Base-by-base conservation (phyloP, 345 rosid genomes). In the Clarkia xantiana region DNA sequence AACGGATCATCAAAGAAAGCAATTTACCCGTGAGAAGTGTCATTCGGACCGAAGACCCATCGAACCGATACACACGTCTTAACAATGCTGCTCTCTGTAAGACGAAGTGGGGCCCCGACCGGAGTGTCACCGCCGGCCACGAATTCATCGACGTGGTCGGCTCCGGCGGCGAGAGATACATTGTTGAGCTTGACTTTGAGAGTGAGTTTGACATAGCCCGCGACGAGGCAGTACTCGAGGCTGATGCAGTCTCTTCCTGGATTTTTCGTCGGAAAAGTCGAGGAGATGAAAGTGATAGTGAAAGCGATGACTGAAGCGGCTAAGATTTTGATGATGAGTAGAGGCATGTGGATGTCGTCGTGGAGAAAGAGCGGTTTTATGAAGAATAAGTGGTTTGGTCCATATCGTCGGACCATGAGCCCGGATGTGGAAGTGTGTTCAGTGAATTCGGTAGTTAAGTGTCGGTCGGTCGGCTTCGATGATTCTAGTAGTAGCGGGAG, bases 341-440 rank as follows among this genome's bases (percentile, higher is more conserved):
- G 66, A 4, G 76, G 62, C 1, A 79, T 89, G 3, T 64, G 77
- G 4, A 53, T 84, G 41, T 87, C 97, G 19, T 95, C 97, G 2
- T 88, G 97, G 97, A 69, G 97, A 25, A 89, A 89, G 57, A 78
- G 79, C 54, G 78, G 93, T 22, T 82, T 80, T 69, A 80, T 84
- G 94, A 84, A 76, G 45, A 80, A 74, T 58, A 84, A 82, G 66
- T 89, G 97, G 97, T 53, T 82, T 20, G 85, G 79, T 18, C 69
- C 87, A 2, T 78, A 76, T 63, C 71, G 73, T 36, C 75, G 95
- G 45, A 80, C 78, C 14, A 12, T 50, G 4, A 85, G 69, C 48
- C 67, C 74, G 17, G 41, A 51, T 12, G 61, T 68, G n/a, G 18
- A 73, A 51, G 18, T 18, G 16, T 16, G 10, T 3, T 18, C 47